Evolutionary conservation across 768 basidiomycete genomes (phyloP), one percentile per base, ranked within the genome.

Genomic region (Lactifluus echinatus): DNA sequence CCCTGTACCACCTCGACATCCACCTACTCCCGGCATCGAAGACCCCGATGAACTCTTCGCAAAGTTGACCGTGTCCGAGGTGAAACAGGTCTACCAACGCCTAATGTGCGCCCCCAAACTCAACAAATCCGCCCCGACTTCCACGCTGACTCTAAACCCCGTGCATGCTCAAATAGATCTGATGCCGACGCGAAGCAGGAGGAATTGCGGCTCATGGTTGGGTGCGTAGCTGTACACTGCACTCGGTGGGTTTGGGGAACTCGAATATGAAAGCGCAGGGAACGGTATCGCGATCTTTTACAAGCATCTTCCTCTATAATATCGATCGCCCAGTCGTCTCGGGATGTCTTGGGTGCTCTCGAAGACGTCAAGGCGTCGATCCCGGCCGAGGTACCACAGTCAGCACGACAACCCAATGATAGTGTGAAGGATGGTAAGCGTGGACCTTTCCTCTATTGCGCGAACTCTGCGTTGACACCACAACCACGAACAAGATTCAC

Each of bases 181-280:
- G 90, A 92, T 72, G 90, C 89, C 0, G 87, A 91, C 66, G 84
- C 82, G 43, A 92, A 93, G 69, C 87, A 90, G 65, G 87, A 92
- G 68, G 90, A 93, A 66, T 77, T 93, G 43, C 79, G 90, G 65
- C 75, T 88, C 44, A 93, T 92, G 90, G 90, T 93, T 72, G 90
- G 90, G 90, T 93, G 74, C 80, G 90, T 84, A 62, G 43, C 57
- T 33, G 47, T 55, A 17, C 56, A 17, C 26, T 47, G 12, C 36
- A 26, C 33, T 26, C 8, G 11, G 47, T 36, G 43, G 45, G 45
- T 36, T 51, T 48, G 54, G 71, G 60, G 70, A 71, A 74, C 64
- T 68, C 66, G 72, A 72, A 65, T 68, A 68, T 73, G 80, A 80
- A 83, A 82, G 80, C 66, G 69, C 70, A 93, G 90, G 72, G 90